phyloP scores from a whole-genome alignment of 2,329 filamentous ascomycete genomes.

The Colletotrichum acutatum region DNA sequence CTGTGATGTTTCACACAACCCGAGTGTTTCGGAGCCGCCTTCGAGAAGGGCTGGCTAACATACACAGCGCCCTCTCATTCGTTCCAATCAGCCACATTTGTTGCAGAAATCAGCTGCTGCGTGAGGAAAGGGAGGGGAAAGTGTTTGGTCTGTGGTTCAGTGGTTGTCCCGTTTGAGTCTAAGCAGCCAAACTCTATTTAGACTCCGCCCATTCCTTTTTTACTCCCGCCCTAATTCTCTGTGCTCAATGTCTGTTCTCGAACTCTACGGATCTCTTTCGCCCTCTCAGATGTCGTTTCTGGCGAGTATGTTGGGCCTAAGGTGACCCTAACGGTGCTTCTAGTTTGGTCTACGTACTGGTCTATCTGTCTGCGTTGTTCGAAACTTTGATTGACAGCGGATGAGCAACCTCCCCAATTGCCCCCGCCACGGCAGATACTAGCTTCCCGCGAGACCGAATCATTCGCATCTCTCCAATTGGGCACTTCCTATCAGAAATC shows the following conservation, averaged over 20 bases:
- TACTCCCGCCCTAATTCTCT: too few relatives aligned
- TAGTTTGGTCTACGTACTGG: neutral
- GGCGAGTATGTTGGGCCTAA: slow-evolving; percentile 9
- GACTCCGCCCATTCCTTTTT: slow-evolving; percentile 1
- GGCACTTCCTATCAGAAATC: neutral
- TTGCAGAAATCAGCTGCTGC: too few relatives aligned
- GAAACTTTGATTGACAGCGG: neutral
- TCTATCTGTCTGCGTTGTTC: neutral
- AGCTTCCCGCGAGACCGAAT: neutral
- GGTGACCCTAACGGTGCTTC: neutral
- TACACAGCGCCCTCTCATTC: neutral
- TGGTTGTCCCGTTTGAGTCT: neutral
- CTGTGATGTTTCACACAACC: slow-evolving; percentile 28
- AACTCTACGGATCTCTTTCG: neutral
- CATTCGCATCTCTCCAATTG: neutral
- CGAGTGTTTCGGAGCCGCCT: slow-evolving; percentile 25
- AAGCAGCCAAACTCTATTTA: slow-evolving; percentile 28
- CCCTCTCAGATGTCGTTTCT: slow-evolving; percentile 1
- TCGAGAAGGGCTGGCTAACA: slow-evolving; percentile 24
- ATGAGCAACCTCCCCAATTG: neutral
- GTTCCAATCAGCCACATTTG: neutral
- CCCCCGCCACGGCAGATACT: neutral
- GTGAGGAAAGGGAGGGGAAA: neutral
- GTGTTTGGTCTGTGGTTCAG: neutral
- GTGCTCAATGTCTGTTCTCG: slow-evolving; percentile 9